A percentile compares a stretch with the other conserved stretches of the same genome.
Conservation (phyloP, 192 early-diverging fungal genomes). For the Dissophora globulifera region DNA sequence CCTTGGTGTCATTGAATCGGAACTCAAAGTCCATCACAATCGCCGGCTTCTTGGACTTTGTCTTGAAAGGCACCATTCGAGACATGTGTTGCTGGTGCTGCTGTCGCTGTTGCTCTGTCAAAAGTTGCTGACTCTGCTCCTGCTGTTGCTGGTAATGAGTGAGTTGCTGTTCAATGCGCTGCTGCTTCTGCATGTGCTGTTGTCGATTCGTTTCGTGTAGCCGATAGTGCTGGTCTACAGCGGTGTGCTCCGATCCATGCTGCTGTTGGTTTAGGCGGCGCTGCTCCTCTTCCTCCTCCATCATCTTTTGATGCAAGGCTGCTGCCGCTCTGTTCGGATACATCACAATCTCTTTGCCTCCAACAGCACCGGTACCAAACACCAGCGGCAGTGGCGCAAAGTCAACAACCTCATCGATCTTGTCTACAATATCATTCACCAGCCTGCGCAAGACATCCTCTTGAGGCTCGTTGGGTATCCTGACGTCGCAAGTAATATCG, state of each 20-base stretch:
- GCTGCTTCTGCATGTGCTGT: conserved; percentile 9
- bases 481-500: conserved; percentile 79
- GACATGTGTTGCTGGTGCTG: conserved; percentile 31
- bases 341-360: conserved; percentile 57
- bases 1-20: conserved; percentile 90
- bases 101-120: conserved; percentile 23
- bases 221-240: conserved; percentile 16
- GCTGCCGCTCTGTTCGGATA: conserved; percentile 46
- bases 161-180: conserved; percentile 9
- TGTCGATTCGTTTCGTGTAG: conserved; percentile 18
- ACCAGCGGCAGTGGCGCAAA: conserved; percentile 59
- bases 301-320: conserved; percentile 36
- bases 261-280: background rate
- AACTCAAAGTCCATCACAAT: conserved; percentile 84
- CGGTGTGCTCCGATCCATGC: background rate
- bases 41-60: conserved; percentile 40
- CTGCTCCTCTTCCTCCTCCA: conserved; percentile 49
- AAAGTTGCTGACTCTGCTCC: conserved; percentile 16
- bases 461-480: conserved; percentile 65
- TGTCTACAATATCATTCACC: conserved; percentile 77
- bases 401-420: conserved; percentile 67
- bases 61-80: conserved; percentile 8
- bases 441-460: conserved; percentile 67
- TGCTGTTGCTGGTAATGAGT: conserved; percentile 21
- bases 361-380: conserved; percentile 58